Percentiles rank a stretch among this genome's conserved stretches.
phyloP scores from a whole-genome alignment of 2,329 filamentous ascomycete species.

The Elsinoe arachidis region DNA sequence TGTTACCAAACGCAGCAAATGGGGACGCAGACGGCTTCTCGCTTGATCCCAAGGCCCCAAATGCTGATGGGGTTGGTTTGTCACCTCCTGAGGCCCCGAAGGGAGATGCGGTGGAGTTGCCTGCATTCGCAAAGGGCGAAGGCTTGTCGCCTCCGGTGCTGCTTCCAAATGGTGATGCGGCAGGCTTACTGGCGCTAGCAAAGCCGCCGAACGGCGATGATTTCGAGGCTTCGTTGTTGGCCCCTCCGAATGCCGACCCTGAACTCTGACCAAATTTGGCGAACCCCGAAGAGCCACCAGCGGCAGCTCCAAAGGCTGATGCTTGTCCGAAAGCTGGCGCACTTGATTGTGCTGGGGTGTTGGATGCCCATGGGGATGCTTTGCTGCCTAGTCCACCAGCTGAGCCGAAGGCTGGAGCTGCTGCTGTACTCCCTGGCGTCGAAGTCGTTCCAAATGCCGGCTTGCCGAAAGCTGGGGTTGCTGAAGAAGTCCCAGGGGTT shows the following conservation, averaged over 20 bases:
- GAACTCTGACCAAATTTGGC: constrained; percentile 23
- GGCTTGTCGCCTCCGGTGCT: constrained; percentile 10
- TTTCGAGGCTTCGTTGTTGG: constrained; percentile 21
- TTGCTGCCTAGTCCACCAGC: constrained; percentile 17
- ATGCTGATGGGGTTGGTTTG: constrained; percentile 19
- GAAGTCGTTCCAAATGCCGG: constrained; percentile 21
- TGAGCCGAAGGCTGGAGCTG: constrained; percentile 19
- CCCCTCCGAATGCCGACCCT: constrained; percentile 7
- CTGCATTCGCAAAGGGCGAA: constrained; percentile 18
- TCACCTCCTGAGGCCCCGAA: constrained; percentile 31
- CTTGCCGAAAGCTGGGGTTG: constrained; percentile 17
- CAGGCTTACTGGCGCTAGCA: constrained; percentile 15
- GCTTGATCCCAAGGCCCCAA: constrained; percentile 14
- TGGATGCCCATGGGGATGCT: constrained; percentile 17
- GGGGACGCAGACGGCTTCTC: constrained; percentile 20
- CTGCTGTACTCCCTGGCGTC: constrained; percentile 14
- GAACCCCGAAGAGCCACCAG: constrained; percentile 24
- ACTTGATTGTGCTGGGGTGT: constrained; percentile 12
- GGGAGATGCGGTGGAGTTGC: neutral
- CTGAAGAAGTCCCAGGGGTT: constrained; percentile 14
- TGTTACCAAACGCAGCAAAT: constrained; percentile 24
- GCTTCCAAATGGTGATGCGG: constrained; percentile 20
- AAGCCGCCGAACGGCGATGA: constrained; percentile 28
- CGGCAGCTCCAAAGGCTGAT: constrained; percentile 22
- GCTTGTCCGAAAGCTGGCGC: constrained; percentile 20